Conservation (phyloP, 345 rosid species). For the Eucalyptus cloeziana region DNA sequence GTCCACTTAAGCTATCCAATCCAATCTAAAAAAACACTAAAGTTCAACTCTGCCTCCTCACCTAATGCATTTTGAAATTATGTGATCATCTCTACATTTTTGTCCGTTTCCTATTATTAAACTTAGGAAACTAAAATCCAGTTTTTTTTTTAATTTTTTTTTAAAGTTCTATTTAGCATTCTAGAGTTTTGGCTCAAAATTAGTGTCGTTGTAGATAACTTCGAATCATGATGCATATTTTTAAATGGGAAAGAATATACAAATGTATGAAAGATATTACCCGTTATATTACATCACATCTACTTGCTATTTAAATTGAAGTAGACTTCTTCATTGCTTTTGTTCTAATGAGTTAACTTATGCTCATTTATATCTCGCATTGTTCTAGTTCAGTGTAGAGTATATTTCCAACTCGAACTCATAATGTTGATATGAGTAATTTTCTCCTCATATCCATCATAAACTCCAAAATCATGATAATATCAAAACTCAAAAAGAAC, state of each 20-base stretch:
- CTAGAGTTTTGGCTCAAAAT: background rate
- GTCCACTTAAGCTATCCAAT: background rate
- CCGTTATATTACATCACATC: background rate
- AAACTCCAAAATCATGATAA: background rate
- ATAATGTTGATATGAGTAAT: background rate
- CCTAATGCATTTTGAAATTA: background rate
- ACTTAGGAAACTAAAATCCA: background rate
- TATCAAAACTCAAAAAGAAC: background rate
- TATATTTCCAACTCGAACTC: background rate
- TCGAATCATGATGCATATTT: background rate
- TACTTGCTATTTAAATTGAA: background rate
- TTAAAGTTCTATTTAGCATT: too few relatives aligned
- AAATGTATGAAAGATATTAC: too few relatives aligned
- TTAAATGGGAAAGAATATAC: background rate
- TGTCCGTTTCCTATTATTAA: background rate
- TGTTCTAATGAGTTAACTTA: background rate
- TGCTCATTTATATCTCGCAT: background rate
- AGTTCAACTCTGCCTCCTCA: background rate
- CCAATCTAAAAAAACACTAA: background rate
- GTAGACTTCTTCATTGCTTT: background rate
- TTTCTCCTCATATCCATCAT: background rate
- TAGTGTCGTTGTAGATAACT: background rate
- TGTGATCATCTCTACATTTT: background rate
- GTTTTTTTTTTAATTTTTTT: too few relatives aligned
- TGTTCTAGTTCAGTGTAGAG: background rate